These are phyloP conservation scores for Harringtonia lauricola DNA, from an alignment of 2,329 filamentous ascomycete species.

Conservation along the genomic window DNA sequence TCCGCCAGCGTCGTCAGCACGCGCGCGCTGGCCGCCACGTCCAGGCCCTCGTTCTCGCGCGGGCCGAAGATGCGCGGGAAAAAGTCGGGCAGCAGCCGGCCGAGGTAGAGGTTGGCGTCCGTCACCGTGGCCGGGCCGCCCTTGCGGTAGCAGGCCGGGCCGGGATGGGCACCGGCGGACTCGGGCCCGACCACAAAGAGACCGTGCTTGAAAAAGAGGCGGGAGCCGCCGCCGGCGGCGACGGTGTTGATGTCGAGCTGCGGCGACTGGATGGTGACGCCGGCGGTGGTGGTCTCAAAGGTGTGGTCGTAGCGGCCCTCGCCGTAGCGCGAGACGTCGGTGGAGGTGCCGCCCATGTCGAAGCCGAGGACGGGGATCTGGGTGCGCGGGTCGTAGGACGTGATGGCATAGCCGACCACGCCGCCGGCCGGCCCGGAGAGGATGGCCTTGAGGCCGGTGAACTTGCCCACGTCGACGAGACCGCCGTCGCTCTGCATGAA, in stretches of 20 bases:
- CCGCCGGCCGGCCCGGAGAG: conserved; percentile 86
- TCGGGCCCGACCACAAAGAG: conserved; percentile 86
- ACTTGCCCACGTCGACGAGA: conserved; percentile 62
- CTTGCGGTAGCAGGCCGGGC: conserved; percentile 84
- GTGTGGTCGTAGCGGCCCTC: conserved; percentile 84
- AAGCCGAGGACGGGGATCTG: conserved; percentile 85
- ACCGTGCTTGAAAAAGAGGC: conserved; percentile 79
- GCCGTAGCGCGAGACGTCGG: conserved; percentile 80
- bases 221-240: conserved; percentile 76
- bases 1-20: conserved; percentile 66
- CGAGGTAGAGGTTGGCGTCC: conserved; percentile 80
- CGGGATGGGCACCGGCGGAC: conserved; percentile 79
- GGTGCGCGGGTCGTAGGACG: conserved; percentile 75
- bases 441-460: conserved; percentile 77
- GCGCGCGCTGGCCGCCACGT: conserved; percentile 62
- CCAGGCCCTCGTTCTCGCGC: conserved; percentile 72
- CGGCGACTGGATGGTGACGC: conserved; percentile 87
- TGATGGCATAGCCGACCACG: conserved; percentile 85
- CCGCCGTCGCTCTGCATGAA: conserved; percentile 90
- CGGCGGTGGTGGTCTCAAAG: conserved; percentile 77
- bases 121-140: conserved; percentile 86
- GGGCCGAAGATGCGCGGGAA: conserved; percentile 94
- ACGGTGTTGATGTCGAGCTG: conserved; percentile 94
- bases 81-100: conserved; percentile 76
- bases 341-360: conserved; percentile 91